Evolutionary conservation across 495 filamentous ascomycete species (phyloP).

Genomic region (Wilcoxina mikolae): DNA sequence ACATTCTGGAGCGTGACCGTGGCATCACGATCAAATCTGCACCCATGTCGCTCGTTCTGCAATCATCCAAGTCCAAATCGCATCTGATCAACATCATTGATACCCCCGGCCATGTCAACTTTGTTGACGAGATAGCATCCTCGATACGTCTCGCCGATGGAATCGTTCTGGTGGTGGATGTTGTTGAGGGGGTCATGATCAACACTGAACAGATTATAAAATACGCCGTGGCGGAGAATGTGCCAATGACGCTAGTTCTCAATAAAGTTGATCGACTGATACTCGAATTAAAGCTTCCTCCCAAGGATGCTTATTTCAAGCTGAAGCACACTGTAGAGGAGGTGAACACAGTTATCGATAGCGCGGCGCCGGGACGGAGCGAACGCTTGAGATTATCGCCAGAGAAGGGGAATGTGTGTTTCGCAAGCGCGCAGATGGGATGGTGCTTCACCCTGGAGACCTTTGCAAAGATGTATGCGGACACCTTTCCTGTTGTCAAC

Average conservation of each 20-base stretch:
- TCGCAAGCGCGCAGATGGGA: constrained; percentile 80
- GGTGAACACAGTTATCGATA: constrained; percentile 90
- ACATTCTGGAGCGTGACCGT: constrained; percentile 73
- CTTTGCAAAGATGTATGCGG: constrained; percentile 91
- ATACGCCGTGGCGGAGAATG: constrained; percentile 77
- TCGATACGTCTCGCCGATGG: constrained; percentile 79
- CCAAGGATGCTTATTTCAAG: constrained; percentile 95
- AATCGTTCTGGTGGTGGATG: constrained; percentile 83
- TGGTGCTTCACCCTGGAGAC: constrained; percentile 93
- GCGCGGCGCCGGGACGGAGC: constrained; percentile 66
- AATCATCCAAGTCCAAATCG: constrained; percentile 81
- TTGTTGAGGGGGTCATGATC: constrained; percentile 94
- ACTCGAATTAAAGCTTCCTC: constrained; percentile 84
- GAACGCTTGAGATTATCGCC: constrained; percentile 72
- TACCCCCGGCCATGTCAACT: constrained; percentile 95
- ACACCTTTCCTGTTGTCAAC: constrained; percentile 69
- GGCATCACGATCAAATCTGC: constrained; percentile 88
- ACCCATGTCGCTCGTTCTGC: constrained; percentile 86
- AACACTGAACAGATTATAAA: constrained; percentile 96
- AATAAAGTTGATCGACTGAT: constrained; percentile 97
- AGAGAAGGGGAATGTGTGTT: constrained; percentile 92
- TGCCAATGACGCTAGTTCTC: constrained; percentile 77
- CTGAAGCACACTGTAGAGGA: constrained; percentile 95
- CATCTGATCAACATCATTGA: constrained; percentile 90
- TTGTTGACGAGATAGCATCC: constrained; percentile 88